Evolutionary conservation across 352 stramenopile species (phyloP), one percentile per base, ranked within the genome.

Genomic region (Phytophthora sp.): DNA sequence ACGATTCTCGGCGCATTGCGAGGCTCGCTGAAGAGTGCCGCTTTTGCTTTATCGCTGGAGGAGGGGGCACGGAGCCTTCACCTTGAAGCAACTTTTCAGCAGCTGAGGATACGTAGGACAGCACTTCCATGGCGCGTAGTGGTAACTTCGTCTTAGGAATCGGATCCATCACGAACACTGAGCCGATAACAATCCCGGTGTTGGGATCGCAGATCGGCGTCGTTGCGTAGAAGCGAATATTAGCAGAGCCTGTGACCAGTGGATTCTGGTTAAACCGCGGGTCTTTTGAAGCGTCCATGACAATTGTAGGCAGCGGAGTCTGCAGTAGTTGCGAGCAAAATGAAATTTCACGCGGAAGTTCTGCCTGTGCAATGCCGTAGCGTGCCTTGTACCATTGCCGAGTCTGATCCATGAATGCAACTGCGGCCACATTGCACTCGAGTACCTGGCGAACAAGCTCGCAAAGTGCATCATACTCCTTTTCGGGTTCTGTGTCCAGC

Each of bases 151-250:
- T 34, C 54, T 91, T 91, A 2, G 75, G 61, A 37, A 74, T 69
- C 3, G 77, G 72, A 31, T 95, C 86, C 80, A 95, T 92, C 6
- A 89, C 86, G 54, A 93, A 92, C n/a, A 95, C 82, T 0, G 86
- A 91, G 11, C 86, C 86, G 24, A 95, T 77, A 15, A 92, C 72
- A 21, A 90, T 72, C 9, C 74, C 60, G 0, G 72, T 79, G 10
- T 54, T 67, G 0, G 83, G 77, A 42, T 92, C 82, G 24, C 82
- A 86, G 51, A 94, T 85, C 0, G 85, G 83, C 6, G 77, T 77
- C 2, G 77, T 79, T 8, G 96, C 96, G 68, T 98, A 98, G 67
- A 99, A 98, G 5, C 94, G 85, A 53, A 99, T 96, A 67, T 88
- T 72, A 2, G 91, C 89, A 17, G 78, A 79, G 28, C 93, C 91